phyloP scores from a whole-genome alignment of 1,284 basidiomycete genomes.

The Pseudozyma thailandica region DNA sequence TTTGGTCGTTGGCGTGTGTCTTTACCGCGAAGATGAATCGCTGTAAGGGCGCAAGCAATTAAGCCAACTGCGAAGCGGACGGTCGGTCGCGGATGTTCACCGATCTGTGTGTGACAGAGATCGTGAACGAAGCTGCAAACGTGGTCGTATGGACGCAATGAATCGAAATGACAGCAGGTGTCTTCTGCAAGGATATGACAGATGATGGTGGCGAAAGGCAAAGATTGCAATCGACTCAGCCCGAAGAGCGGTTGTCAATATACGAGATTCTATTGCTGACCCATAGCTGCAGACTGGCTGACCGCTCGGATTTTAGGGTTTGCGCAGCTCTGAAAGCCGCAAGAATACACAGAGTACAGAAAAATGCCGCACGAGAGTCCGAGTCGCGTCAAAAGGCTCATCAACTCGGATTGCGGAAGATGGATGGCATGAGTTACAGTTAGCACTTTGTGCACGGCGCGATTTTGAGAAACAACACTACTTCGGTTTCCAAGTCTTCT shows the following conservation, averaged over 20 bases:
- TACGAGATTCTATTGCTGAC: constrained; percentile 9
- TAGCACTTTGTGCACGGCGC: constrained; percentile 14
- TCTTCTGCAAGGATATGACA: constrained; percentile 41
- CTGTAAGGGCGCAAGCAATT: neutral
- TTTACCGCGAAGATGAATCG: no score
- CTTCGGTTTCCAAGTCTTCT: constrained; percentile 17
- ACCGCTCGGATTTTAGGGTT: neutral
- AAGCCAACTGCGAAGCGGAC: neutral
- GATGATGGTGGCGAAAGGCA: constrained; percentile 55
- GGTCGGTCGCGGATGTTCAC: constrained; percentile 4
- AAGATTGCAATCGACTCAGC: constrained; percentile 4
- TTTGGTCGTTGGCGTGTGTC: neutral
- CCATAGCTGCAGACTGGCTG: neutral
- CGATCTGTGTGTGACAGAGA: constrained; percentile 11
- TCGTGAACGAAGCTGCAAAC: constrained; percentile 1
- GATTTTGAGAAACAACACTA: constrained; percentile 26
- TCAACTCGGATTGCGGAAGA: constrained; percentile 35
- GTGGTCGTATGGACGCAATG: constrained; percentile 20
- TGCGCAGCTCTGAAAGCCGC: no score
- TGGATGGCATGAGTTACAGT: neutral
- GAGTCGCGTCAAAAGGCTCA: constrained; percentile 1
- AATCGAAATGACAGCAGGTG: constrained; percentile 25
- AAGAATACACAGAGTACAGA: neutral
- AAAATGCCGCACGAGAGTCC: neutral
- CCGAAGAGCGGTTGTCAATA: constrained; percentile 16